Conservation (phyloP, 768 basidiomycete species). For the Peribolospora kevripleyi region DNA sequence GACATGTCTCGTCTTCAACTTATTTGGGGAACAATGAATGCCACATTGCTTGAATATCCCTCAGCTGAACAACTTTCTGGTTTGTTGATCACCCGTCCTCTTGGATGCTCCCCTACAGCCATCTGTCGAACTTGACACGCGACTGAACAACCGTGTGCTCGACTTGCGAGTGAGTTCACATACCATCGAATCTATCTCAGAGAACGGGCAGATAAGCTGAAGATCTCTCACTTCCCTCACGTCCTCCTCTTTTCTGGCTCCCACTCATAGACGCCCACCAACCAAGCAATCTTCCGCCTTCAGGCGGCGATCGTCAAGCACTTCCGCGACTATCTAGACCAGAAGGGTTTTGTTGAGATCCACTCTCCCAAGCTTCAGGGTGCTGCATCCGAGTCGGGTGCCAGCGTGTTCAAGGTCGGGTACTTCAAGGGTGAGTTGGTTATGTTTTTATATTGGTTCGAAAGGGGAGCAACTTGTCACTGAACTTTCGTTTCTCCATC, state of each 20-base stretch:
- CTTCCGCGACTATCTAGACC: slow-evolving; percentile 59
- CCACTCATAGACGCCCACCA: slow-evolving; percentile 50
- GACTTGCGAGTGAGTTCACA: slow-evolving; percentile 56
- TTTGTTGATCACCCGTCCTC: no score
- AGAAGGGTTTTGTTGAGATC: slow-evolving; percentile 66
- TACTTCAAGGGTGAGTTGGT: slow-evolving; percentile 71
- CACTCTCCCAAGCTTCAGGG: slow-evolving; percentile 95
- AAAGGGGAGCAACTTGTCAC: neutral
- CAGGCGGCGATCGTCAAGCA: slow-evolving; percentile 69
- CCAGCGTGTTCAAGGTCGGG: slow-evolving; percentile 87
- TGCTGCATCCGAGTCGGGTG: slow-evolving; percentile 86
- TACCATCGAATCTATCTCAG: neutral
- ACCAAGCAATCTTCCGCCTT: slow-evolving; percentile 81
- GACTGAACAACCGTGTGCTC: slow-evolving; percentile 76
- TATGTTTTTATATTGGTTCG: neutral
- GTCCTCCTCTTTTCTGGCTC: neutral
- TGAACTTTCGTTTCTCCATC: neutral
- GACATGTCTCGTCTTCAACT: no score
- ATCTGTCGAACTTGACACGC: slow-evolving; percentile 65
- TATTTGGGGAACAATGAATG: no score
- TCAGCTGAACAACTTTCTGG: no score
- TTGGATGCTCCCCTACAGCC: no score
- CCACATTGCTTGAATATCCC: no score
- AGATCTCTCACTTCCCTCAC: neutral
- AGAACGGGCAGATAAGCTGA: neutral